Evolutionary conservation across 495 filamentous ascomycete species (phyloP), one percentile per base, ranked within the genome.

Genomic region (Xylaria nigripes): DNA sequence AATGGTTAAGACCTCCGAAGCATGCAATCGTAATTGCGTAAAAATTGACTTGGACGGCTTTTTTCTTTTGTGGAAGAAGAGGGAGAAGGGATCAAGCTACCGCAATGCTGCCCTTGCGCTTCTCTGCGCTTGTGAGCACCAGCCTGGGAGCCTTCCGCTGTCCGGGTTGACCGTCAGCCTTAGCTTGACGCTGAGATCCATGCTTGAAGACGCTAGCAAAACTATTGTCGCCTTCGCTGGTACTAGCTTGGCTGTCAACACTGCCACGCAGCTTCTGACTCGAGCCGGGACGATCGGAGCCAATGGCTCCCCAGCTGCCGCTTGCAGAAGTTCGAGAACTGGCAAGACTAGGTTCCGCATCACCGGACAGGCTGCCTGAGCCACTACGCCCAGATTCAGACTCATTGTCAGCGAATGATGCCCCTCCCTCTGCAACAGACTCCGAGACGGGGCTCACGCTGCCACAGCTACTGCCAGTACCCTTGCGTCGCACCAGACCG

Each of bases 361-460:
- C 86, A 81, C 87, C 87, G 4, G 86, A 87, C 51, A 91, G 76
- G 61, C 86, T 90, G 53, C 86, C 89, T 45, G 82, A 83, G 59
- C 88, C 86, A 65, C 88, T 89, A 65, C 82, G 84, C 48, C 81
- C 84, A 24, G 84, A 87, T 57, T 91, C 87, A 54, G 79, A 81
- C 63, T 95, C 91, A 54, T 85, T 86, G 56, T 92, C 89, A 40
- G 86, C 85, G 55, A 83, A 72, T 12, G 81, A 74, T 12, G 78
- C 73, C 48, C 80, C 75, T 16, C 78, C 78, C 63, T 93, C 85
- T 59, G 91, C 90, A 49, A 83, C 83, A 50, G 65, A 74, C 73
- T 95, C 90, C 40, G 89, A 93, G 52, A 89, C 86, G 29, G 91
- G 91, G 51, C 89, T 95, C 74, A 88, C 89, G 65, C 86, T 91